Conservation (phyloP, 345 rosid species). For the Chamaenerion angustifolium region DNA sequence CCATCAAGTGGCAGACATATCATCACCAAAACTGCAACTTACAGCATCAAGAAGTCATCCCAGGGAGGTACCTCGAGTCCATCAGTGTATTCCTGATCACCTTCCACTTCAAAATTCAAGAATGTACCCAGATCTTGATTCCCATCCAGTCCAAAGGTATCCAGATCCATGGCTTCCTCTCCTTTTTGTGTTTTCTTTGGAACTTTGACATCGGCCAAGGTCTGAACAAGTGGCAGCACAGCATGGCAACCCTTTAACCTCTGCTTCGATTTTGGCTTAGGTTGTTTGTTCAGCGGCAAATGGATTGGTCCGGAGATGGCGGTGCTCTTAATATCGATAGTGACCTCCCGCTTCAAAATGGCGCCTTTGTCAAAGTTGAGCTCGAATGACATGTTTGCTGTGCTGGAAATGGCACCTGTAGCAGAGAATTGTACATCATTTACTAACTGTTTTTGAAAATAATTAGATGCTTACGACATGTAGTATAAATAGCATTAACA, state of each 20-base stretch:
- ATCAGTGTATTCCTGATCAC: constrained; percentile 51
- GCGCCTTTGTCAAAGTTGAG: constrained; percentile 49
- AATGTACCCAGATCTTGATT: constrained; percentile 48
- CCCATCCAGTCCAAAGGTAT: constrained; percentile 17
- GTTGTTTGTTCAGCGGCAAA: constrained; percentile 13
- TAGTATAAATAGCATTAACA: too few relatives aligned
- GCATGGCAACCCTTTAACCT: constrained; percentile 31
- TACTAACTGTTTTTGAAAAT: too few relatives aligned
- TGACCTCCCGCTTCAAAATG: constrained; percentile 39
- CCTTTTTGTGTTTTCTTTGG: too few relatives aligned
- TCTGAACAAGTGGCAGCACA: not conserved
- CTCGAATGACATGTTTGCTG: constrained; percentile 20
- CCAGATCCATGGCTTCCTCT: constrained; percentile 33
- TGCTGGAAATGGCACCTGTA: constrained; percentile 64
- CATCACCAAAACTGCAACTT: too few relatives aligned
- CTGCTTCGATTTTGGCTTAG: constrained; percentile 51
- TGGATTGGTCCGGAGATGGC: constrained; percentile 10
- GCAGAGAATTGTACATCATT: too few relatives aligned
- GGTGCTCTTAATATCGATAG: constrained; percentile 20
- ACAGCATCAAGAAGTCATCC: constrained; percentile 65
- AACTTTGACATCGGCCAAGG: too few relatives aligned
- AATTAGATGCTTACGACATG: too few relatives aligned
- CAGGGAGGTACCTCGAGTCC: constrained; percentile 76
- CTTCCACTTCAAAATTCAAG: constrained; percentile 56
- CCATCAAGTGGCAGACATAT: too few relatives aligned